Conservation (phyloP, 306 rosid species). For the Luffa aegyptiaca region DNA sequence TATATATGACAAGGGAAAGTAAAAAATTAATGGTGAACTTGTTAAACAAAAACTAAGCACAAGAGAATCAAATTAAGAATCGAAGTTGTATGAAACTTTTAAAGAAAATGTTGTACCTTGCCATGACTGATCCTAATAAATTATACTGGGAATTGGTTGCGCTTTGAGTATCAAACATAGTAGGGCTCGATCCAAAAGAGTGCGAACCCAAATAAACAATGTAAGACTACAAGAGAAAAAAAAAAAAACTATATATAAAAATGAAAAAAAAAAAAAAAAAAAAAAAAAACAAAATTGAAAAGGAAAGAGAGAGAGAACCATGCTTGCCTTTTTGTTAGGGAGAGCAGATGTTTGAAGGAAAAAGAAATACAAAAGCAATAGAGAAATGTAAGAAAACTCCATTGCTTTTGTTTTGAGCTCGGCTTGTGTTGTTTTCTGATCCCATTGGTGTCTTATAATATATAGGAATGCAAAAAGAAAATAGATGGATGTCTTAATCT, state of each 20-base stretch:
- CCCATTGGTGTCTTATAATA: not conserved
- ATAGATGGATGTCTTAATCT: not conserved
- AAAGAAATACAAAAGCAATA: conserved; percentile 20
- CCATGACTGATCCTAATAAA: conserved; percentile 39
- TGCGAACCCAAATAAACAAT: conserved; percentile 56
- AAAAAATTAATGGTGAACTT: not conserved
- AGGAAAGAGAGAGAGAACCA: no score
- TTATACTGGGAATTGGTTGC: conserved; percentile 31
- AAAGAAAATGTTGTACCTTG: conserved; percentile 29
- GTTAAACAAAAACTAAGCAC: no score
- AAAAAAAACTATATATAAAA: not conserved
- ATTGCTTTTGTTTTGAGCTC: not conserved
- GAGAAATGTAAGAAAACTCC: conserved; percentile 5
- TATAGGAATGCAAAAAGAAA: not conserved
- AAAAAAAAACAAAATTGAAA: not conserved
- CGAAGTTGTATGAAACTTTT: no score
- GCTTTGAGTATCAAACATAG: conserved; percentile 13
- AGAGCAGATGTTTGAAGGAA: conserved; percentile 14
- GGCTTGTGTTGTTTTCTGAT: not conserved
- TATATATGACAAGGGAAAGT: conserved; percentile 1
- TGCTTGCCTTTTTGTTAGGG: conserved; percentile 32
- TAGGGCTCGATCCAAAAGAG: conserved; percentile 24
- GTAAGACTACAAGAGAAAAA: conserved; percentile 33
- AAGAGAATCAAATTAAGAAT: no score
- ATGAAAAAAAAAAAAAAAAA: not conserved